Evolutionary conservation across 2,329 filamentous ascomycete genomes (phyloP), one percentile per base, ranked within the genome.

Genomic region (Colletotrichum cordylinicola): DNA sequence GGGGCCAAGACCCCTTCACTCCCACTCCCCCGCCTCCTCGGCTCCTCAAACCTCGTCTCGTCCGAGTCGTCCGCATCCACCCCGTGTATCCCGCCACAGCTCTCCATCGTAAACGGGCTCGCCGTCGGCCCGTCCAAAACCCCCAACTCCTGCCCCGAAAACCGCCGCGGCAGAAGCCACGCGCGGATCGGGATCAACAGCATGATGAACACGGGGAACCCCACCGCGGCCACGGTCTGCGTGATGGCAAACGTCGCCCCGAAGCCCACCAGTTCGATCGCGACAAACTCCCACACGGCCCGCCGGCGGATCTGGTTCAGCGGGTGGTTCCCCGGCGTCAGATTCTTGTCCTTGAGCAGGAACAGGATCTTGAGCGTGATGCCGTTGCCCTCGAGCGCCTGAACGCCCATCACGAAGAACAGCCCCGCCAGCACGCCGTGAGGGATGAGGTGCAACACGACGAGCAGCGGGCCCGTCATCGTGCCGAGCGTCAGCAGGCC

Each of bases 331-430:
- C 87, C 80, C 4, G 90, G 87, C 0, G 93, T 95, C n/a, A 96
- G 87, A 6, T 87, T 82, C 64, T 83, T 86, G 83, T 96, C 94
- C 77, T 91, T 90, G 2, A 88, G 84, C 2, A 96, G 88, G 82
- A 94, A 96, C 27, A 95, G 82, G 10, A 96, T 82, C 83, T 96
- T 96, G 76, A 89, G 86, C 0, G 94, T 96, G 81, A 96, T 95
- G 27, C 94, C 94, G 81, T 96, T 96, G 29, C 86, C 93, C 81
- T 93, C 90, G 37, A 96, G 90, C 4, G 94, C 94, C 85, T 96
- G 93, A 76, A 95, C 89, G 56, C 94, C 94, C 94, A 96, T 96
- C 82, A 95, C 91, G 85, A 96, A 96, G 88, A 96, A 96, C 31
- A 96, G 89, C 0, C 94, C 94, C 0, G 94, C 94, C 71, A 96